Evolutionary conservation across 805 yeast genomes (phyloP).

Genomic region (Yamadazyma endophytica): DNA sequence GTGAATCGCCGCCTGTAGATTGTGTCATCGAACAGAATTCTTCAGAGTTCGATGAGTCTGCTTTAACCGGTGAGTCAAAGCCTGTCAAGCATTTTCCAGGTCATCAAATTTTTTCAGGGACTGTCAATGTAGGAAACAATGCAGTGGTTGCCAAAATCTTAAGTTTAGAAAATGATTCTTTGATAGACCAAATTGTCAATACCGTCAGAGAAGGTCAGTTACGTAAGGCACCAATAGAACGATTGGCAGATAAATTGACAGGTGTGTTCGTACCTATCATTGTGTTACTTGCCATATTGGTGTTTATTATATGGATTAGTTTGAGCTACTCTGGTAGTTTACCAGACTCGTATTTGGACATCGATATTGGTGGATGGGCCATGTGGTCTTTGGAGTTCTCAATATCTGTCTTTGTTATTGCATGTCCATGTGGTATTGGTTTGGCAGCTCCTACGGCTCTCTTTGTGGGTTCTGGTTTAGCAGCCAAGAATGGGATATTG

Average conservation of each 20-base stretch:
- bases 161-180: conserved; percentile 58
- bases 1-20: conserved; percentile 60
- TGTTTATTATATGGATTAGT: conserved; percentile 68
- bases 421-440: conserved; percentile 85
- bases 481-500: conserved; percentile 71
- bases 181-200: conserved; percentile 64
- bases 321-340: conserved; percentile 52
- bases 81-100: conserved; percentile 58
- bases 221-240: conserved; percentile 69
- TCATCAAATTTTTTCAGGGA: conserved; percentile 70
- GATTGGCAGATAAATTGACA: conserved; percentile 63
- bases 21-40: conserved; percentile 46
- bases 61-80: conserved; percentile 57
- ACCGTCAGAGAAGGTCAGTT: conserved; percentile 73
- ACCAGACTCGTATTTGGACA: conserved; percentile 54
- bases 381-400: conserved; percentile 77
- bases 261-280: conserved; percentile 73
- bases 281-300: conserved; percentile 51
- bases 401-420: conserved; percentile 75
- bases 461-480: conserved; percentile 74
- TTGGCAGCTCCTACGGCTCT: conserved; percentile 82
- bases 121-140: conserved; percentile 57
- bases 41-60: conserved; percentile 56
- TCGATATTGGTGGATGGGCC: conserved; percentile 69
- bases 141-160: conserved; percentile 52